Percentiles rank a stretch among this genome's conserved stretches.
Evolutionary conservation across 202 grass and related monocot species (phyloP).

Genomic region (Zizania palustris): DNA sequence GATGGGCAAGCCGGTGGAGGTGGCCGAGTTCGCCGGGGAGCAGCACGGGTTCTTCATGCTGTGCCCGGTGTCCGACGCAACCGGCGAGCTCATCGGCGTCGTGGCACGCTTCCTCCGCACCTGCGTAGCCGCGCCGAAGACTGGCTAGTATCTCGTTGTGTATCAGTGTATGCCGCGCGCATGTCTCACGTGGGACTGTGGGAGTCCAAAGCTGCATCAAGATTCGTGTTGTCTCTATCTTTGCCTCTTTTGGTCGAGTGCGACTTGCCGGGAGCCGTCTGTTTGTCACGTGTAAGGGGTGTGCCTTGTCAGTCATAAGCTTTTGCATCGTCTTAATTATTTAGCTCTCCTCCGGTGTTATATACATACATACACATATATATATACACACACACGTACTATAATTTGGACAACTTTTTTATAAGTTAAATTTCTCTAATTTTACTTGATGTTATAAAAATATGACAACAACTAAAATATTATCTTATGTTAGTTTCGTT

Average conservation of each 20-base stretch:
- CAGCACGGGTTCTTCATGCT: constrained; percentile 57
- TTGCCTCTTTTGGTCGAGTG: background rate
- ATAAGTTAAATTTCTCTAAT: no score
- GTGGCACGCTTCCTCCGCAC: constrained; percentile 38
- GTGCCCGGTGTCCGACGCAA: constrained; percentile 45
- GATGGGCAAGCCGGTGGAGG: constrained; percentile 48
- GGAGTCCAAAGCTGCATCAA: background rate
- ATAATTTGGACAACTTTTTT: no score
- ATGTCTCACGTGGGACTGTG: no score
- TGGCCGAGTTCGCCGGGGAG: constrained; percentile 38
- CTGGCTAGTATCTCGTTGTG: no score
- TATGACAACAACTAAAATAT: no score
- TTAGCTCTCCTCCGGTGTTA: no score
- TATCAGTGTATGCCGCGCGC: no score
- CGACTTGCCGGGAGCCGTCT: background rate
- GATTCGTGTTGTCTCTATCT: background rate
- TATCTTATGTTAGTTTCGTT: no score
- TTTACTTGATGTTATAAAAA: no score
- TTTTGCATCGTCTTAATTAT: no score
- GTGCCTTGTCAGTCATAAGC: background rate
- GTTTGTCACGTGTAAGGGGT: background rate
- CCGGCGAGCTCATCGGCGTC: constrained; percentile 34
- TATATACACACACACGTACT: no score
- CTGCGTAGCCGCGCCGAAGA: background rate
- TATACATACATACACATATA: no score